Evolutionary conservation across 306 rosid genomes (phyloP).

Genomic region (Ochetophila trinervis): DNA sequence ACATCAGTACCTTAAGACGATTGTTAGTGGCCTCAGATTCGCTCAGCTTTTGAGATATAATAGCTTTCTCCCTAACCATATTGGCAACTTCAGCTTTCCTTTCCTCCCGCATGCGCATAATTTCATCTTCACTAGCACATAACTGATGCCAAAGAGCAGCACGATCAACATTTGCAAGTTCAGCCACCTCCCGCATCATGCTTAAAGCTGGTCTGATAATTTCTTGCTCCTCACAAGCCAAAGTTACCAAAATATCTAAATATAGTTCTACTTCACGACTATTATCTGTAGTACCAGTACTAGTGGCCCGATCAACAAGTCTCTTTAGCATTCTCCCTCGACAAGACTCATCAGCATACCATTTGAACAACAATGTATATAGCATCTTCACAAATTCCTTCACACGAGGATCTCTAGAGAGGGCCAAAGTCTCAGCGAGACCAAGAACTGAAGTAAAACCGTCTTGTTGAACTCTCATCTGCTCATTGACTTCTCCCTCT

Average conservation of each 20-base stretch:
- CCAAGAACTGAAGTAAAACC: conserved; percentile 90
- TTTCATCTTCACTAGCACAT: conserved; percentile 93
- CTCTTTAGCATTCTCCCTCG: conserved; percentile 83
- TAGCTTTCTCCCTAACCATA: conserved; percentile 62
- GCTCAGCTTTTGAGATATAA: conserved; percentile 59
- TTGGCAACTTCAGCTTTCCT: conserved; percentile 64
- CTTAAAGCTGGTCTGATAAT: conserved; percentile 71
- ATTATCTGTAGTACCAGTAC: conserved; percentile 56
- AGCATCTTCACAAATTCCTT: conserved; percentile 87
- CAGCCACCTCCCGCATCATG: conserved; percentile 95
- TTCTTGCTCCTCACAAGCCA: conserved; percentile 89
- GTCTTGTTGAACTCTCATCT: conserved; percentile 69
- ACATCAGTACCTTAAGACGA: conserved; percentile 83
- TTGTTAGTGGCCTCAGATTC: conserved; percentile 73
- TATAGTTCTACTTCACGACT: conserved; percentile 70
- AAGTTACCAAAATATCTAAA: conserved; percentile 75
- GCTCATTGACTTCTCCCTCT: conserved; percentile 68
- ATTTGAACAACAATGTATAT: conserved; percentile 73
- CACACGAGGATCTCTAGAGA: conserved; percentile 72
- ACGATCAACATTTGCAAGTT: conserved; percentile 86
- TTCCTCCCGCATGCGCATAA: conserved; percentile 64
- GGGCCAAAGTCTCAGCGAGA: conserved; percentile 92
- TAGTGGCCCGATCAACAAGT: conserved; percentile 83
- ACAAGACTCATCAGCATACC: conserved; percentile 84
- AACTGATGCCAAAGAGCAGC: conserved; percentile 97